These are phyloP conservation scores for Diaporthe humulicola DNA, from an alignment of 2,329 filamentous ascomycete genomes.

Conservation along the genomic window DNA sequence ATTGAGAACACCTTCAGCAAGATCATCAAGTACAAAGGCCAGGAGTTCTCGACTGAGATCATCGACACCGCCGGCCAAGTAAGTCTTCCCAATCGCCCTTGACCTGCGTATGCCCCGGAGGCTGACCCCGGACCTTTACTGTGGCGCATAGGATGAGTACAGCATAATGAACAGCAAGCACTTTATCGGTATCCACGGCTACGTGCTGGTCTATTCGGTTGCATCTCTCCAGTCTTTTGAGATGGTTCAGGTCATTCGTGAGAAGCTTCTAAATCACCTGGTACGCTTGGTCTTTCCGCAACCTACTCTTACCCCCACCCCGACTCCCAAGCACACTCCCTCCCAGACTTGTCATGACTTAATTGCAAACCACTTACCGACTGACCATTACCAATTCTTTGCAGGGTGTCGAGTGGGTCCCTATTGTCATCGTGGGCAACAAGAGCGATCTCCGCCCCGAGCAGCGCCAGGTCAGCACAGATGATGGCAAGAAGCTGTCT, in stretches of 20 bases:
- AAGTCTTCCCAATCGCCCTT: constrained; percentile 48
- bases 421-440: constrained; percentile 95
- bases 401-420: constrained; percentile 91
- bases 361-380: background rate
- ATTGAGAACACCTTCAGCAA: constrained; percentile 99
- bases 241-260: constrained; percentile 95
- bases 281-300: constrained; percentile 64
- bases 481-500: constrained; percentile 87
- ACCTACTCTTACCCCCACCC: background rate
- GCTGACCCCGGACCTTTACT: constrained; percentile 22
- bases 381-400: constrained; percentile 5
- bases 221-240: constrained; percentile 94
- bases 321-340: background rate
- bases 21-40: constrained; percentile 90
- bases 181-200: constrained; percentile 98
- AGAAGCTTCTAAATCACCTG: constrained; percentile 97
- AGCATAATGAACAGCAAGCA: constrained; percentile 98
- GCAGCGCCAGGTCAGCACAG: constrained; percentile 88
- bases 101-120: no score
- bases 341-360: background rate
- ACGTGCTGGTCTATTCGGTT: constrained; percentile 99
- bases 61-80: constrained; percentile 98
- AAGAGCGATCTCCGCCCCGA: constrained; percentile 95
- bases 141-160: constrained; percentile 84
- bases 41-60: constrained; percentile 96